Conservation (phyloP, 192 early-diverging fungal genomes). For the Coemansia sp. region DNA sequence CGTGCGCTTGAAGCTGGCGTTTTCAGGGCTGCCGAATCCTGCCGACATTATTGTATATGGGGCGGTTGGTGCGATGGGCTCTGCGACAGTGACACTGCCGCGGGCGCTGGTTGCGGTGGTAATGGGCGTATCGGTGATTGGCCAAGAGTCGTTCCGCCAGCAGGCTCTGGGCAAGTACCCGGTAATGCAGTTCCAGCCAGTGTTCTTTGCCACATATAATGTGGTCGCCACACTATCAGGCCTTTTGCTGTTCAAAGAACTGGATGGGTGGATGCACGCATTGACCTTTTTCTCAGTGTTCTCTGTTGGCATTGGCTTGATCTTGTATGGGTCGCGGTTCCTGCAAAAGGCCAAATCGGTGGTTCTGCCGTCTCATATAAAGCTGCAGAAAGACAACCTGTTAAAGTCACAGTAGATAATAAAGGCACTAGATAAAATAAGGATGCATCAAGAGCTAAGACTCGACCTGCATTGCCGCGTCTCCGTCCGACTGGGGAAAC, state of each 20-base stretch:
- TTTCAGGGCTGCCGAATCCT: constrained; percentile 27
- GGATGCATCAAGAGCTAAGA: background rate
- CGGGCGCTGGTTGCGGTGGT: constrained; percentile 24
- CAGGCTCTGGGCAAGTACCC: constrained; percentile 52
- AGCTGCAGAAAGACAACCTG: constrained; percentile 41
- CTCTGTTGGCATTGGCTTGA: constrained; percentile 29
- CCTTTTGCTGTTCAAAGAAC: constrained; percentile 47
- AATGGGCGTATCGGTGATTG: constrained; percentile 43
- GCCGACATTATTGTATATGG: constrained; percentile 48
- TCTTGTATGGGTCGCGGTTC: constrained; percentile 45
- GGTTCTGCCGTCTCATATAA: constrained; percentile 47
- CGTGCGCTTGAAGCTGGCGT: constrained; percentile 33
- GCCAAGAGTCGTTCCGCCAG: constrained; percentile 53
- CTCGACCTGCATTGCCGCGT: constrained; percentile 2
- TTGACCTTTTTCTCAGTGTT: constrained; percentile 38
- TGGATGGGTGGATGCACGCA: constrained; percentile 35
- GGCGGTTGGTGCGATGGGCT: constrained; percentile 11
- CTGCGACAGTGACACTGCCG: constrained; percentile 22
- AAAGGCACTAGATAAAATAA: no score
- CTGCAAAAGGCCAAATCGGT: constrained; percentile 38
- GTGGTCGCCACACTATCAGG: constrained; percentile 46
- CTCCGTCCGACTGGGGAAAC: background rate
- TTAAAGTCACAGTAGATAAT: constrained; percentile 23
- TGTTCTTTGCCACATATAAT: constrained; percentile 56
- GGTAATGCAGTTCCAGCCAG: constrained; percentile 53